These are phyloP conservation scores for Globisporangium polare DNA, from an alignment of 352 stramenopile species.

Conservation along the genomic window DNA sequence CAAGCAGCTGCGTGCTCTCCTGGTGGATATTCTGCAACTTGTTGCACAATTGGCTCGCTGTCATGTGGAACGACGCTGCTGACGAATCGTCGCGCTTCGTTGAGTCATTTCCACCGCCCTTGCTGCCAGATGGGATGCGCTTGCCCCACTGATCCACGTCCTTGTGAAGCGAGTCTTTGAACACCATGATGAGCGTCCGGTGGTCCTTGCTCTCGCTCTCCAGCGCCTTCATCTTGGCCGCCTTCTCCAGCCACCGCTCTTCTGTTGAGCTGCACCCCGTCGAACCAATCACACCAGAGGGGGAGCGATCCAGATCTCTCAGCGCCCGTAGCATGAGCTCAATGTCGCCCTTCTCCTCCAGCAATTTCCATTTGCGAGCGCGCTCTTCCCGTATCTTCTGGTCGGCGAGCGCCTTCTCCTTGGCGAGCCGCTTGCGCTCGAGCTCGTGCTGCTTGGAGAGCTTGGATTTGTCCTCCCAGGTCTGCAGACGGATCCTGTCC, in stretches of 20 bases:
- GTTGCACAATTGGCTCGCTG: constrained; percentile 67
- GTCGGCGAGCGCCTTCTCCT: constrained; percentile 75
- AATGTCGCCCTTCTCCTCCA: constrained; percentile 81
- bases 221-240: constrained; percentile 53
- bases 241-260: constrained; percentile 53
- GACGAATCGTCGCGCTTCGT: constrained; percentile 55
- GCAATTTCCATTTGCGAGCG: constrained; percentile 78
- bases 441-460: constrained; percentile 85
- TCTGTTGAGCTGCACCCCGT: constrained; percentile 24
- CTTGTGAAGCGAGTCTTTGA: constrained; percentile 77
- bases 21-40: constrained; percentile 81
- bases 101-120: constrained; percentile 14
- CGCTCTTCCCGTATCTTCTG: constrained; percentile 79
- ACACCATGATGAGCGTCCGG: constrained; percentile 77
- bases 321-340: constrained; percentile 77
- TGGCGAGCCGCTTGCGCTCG: constrained; percentile 75
- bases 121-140: constrained; percentile 13
- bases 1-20: constrained; percentile 64
- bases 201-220: constrained; percentile 78
- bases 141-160: constrained; percentile 74
- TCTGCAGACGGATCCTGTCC: constrained; percentile 78
- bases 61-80: constrained; percentile 72
- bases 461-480: constrained; percentile 86
- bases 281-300: constrained; percentile 5
- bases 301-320: constrained; percentile 46